These are phyloP conservation scores for Entonaema liquescens DNA, from an alignment of 495 filamentous ascomycete species.

Conservation along the genomic window DNA sequence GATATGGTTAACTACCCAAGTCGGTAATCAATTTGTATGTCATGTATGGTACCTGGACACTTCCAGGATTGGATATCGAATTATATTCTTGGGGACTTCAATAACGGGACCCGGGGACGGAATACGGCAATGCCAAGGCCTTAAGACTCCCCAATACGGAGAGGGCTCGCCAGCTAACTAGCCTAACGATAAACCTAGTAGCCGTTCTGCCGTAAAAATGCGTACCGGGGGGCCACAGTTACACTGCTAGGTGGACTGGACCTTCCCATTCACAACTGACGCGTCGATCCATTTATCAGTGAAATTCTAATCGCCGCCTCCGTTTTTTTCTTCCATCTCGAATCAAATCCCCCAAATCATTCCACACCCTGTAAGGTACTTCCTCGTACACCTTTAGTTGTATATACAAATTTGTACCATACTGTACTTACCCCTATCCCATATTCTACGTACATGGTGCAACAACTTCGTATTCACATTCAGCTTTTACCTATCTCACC, in stretches of 20 bases:
- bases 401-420: constrained; percentile 1
- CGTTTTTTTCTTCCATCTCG: constrained; percentile 29
- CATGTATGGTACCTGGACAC: not conserved
- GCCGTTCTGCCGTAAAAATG: too few species aligned
- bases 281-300: constrained; percentile 34
- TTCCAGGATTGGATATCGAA: not conserved
- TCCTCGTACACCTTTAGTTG: not conserved
- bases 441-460: not conserved
- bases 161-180: constrained; percentile 8
- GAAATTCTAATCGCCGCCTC: constrained; percentile 29
- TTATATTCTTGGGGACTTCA: not conserved
- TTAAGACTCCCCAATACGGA: constrained; percentile 18
- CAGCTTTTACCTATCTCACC: constrained; percentile 14
- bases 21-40: not conserved
- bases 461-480: constrained; percentile 36
- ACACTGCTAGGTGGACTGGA: not conserved
- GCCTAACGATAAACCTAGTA: constrained; percentile 29
- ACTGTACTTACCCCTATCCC: constrained; percentile 9
- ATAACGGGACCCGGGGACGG: constrained; percentile 11
- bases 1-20: not conserved
- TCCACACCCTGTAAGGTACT: constrained; percentile 1
- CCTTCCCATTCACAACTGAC: constrained; percentile 22
- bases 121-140: constrained; percentile 30
- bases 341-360: not conserved
- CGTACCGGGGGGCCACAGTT: not conserved